Base-by-base conservation (phyloP, 768 basidiomycete genomes). In the Crassisporium funariophilum region DNA sequence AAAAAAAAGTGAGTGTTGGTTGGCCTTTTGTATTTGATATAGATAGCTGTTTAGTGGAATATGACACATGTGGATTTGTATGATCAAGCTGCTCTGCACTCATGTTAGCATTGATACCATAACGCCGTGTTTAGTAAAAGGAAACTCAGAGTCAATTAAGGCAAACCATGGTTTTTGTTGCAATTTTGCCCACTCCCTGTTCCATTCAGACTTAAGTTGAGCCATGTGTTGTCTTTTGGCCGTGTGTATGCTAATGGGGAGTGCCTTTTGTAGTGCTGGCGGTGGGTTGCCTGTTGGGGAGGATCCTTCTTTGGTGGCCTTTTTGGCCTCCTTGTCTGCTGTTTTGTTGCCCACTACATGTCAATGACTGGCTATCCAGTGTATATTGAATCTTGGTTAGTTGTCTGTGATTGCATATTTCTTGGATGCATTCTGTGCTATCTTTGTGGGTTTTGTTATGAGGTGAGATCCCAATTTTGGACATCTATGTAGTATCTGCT, bases 1-100 rank as follows among this genome's bases (percentile, higher is more conserved):
- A n/a, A n/a, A n/a, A n/a, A n/a, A n/a, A n/a, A n/a, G n/a, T n/a
- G n/a, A n/a, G n/a, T n/a, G n/a, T n/a, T 27, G 10, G 10, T 40
- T 37, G 5, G 38, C 12, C 8, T 35, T 22, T 2, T 22, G 12
- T 10, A 47, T 39, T 9, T 27, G 23, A 11, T 22, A 24, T 4
- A 47, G 33, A 20, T 47, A 41, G 12, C 11, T 20, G 29, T 47
- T 47, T 8, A 47, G 27, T 20, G 46, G 38, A 5, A 47, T 33
- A n/a, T 46, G 44, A 4, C 25, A 34, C 5, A 24, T 37, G 3
- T 24, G 44, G 3, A 46, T 10, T 24, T 47, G 46, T 11, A 47
- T 47, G 4, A 47, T 13, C 20, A 47, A 37, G 29, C 46, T 47
- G 7, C 35, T 27, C 12, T 41, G 15, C 12, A 37, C 27, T 13